Evolutionary conservation across 371 early-diverging fungal species (phyloP).

Genomic region (Apophysomyces elegans): DNA sequence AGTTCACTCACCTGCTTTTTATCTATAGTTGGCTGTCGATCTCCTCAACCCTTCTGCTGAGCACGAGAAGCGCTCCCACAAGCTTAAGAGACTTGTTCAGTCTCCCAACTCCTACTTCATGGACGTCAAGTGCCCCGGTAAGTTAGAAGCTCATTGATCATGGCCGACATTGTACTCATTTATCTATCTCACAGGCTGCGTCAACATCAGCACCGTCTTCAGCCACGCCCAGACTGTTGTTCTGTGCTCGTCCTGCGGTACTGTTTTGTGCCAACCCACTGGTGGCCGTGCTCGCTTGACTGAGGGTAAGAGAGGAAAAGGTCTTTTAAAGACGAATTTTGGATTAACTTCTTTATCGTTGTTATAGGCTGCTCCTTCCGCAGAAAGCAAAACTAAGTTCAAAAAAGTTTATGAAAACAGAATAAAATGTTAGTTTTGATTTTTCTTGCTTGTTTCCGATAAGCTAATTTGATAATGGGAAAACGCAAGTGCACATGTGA

Average conservation of each 20-base stretch:
- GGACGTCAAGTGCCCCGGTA: conserved; percentile 98
- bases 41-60: conserved; percentile 97
- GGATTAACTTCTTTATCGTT: background rate
- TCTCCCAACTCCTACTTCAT: conserved; percentile 99
- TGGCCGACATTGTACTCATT: background rate
- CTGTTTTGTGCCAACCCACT: conserved; percentile 97
- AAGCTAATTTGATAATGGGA: no score
- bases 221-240: conserved; percentile 98
- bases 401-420: background rate
- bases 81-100: conserved; percentile 98
- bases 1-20: background rate
- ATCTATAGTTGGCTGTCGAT: conserved; percentile 93
- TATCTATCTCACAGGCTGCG: conserved; percentile 70
- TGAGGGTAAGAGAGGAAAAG: conserved; percentile 58
- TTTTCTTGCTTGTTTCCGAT: background rate
- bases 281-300: conserved; percentile 98
- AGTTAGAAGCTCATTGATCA: conserved; percentile 13
- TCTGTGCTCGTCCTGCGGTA: conserved; percentile 91
- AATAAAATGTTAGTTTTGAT: background rate
- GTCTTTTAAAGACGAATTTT: background rate
- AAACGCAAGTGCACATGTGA: no score
- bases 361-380: conserved; percentile 49
- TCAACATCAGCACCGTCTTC: conserved; percentile 95
- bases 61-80: conserved; percentile 93
- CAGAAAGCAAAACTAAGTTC: conserved; percentile 47